phyloP scores from a whole-genome alignment of 306 rosid genomes.

The Trichosanthes truncata region DNA sequence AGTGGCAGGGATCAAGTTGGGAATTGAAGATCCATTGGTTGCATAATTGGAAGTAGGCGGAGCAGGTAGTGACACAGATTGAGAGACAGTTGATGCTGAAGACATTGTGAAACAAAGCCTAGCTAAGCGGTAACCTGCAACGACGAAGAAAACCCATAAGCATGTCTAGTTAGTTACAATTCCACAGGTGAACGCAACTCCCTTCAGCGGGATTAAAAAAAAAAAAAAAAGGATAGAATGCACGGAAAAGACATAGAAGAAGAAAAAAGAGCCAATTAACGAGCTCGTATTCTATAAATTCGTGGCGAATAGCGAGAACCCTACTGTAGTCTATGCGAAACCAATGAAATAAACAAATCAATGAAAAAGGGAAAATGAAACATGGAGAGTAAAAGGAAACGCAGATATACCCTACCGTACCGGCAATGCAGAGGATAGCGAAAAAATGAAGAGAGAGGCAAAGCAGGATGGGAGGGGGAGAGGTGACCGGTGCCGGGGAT shows the following conservation, averaged over 20 bases:
- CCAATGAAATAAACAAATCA: not conserved
- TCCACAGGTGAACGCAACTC: not conserved
- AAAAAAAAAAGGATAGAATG: not conserved
- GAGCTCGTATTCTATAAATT: not conserved
- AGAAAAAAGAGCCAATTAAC: not conserved
- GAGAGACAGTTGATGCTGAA: conserved; percentile 30
- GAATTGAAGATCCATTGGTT: conserved; percentile 30
- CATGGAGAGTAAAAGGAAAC: not conserved
- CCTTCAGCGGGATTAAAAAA: not conserved
- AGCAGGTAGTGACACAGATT: conserved; percentile 29
- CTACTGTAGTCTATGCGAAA: not conserved
- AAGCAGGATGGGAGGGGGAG: not conserved
- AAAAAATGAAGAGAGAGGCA: not conserved
- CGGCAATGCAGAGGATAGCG: not conserved
- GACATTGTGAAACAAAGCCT: conserved; percentile 28
- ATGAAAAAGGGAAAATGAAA: not conserved
- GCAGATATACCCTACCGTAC: not conserved
- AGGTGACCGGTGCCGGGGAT: not conserved
- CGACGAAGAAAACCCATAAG: conserved; percentile 10
- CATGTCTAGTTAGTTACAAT: not conserved
- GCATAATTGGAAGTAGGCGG: conserved; percentile 30
- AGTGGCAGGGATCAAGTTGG: conserved; percentile 36
- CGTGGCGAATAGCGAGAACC: not conserved
- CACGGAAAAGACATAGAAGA: not conserved
- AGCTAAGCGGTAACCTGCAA: conserved; percentile 41